These are phyloP conservation scores for Cercospora janseana DNA, from an alignment of 2,329 filamentous ascomycete genomes.

Conservation along the genomic window DNA sequence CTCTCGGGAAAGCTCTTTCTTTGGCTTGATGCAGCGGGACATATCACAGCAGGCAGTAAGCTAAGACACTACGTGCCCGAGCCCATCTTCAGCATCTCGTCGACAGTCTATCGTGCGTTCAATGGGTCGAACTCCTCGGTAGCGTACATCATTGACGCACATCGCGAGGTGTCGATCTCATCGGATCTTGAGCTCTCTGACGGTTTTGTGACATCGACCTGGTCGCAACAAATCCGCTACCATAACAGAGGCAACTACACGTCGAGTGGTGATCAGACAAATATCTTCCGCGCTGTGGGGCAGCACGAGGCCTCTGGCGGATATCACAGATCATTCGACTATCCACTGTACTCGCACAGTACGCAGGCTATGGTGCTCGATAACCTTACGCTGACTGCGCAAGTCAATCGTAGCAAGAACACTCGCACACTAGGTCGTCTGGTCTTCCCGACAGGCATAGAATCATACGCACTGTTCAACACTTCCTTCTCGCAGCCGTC, in stretches of 20 bases:
- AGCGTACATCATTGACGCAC: conserved; percentile 56
- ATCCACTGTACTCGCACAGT: conserved; percentile 60
- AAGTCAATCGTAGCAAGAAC: conserved; percentile 51
- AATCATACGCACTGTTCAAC: conserved; percentile 41
- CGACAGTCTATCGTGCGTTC: conserved; percentile 45
- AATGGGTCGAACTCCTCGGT: conserved; percentile 58
- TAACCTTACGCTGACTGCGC: conserved; percentile 48
- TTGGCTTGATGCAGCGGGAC: conserved; percentile 60
- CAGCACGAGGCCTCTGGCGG: conserved; percentile 42
- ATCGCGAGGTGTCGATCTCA: conserved; percentile 55
- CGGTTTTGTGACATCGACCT: conserved; percentile 47
- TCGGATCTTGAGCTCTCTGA: conserved; percentile 54
- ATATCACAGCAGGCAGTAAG: conserved; percentile 52
- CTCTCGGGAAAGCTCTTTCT: conserved; percentile 77
- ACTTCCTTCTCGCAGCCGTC: conserved; percentile 41
- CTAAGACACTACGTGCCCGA: conserved; percentile 37
- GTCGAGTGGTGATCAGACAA: conserved; percentile 56
- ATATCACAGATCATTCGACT: conserved; percentile 52
- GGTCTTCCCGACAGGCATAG: conserved; percentile 60
- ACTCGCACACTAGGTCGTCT: conserved; percentile 47
- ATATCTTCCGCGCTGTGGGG: conserved; percentile 53
- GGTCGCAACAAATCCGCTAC: conserved; percentile 60
- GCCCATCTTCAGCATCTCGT: conserved; percentile 54
- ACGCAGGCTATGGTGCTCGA: conserved; percentile 46
- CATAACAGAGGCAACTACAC: conserved; percentile 56